A percentile compares a stretch with the other conserved stretches of the same genome.
These are phyloP conservation scores for Dactylellina sp. DNA, from an alignment of 2,329 filamentous ascomycete genomes.

Conservation along the genomic window DNA sequence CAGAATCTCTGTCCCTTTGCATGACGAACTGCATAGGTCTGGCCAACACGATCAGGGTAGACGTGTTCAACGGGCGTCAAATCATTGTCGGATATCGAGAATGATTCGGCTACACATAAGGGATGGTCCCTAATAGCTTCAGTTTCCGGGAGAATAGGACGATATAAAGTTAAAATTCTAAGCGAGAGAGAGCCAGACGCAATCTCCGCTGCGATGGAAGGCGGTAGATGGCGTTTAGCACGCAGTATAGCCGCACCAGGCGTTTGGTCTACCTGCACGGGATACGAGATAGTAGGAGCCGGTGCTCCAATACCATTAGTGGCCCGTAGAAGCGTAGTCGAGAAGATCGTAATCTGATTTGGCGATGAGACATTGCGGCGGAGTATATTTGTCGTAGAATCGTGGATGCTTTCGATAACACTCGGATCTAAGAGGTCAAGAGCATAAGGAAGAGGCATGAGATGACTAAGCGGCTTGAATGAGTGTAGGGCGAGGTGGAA, in stretches of 20 bases:
- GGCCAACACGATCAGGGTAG: conserved; percentile 25
- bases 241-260: conserved; percentile 21
- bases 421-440: conserved; percentile 23
- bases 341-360: conserved; percentile 34
- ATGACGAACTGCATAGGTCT: conserved; percentile 32
- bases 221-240: conserved; percentile 29
- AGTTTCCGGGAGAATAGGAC: conserved; percentile 16
- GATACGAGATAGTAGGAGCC: conserved; percentile 17
- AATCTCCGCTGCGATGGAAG: conserved; percentile 3
- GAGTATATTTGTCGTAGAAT: conserved; percentile 10
- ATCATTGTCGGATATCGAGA: conserved; percentile 27
- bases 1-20: conserved; percentile 24
- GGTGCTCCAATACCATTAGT: conserved; percentile 12
- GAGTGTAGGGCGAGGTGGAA: conserved; percentile 50
- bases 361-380: conserved; percentile 23
- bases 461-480: conserved; percentile 39
- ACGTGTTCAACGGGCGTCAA: conserved; percentile 36
- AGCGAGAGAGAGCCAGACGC: conserved; percentile 26
- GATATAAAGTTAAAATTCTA: conserved; percentile 33
- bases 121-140: conserved; percentile 29
- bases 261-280: conserved; percentile 33
- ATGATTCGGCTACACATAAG: conserved; percentile 23
- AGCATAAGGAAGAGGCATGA: conserved; percentile 21
- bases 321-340: conserved; percentile 27
- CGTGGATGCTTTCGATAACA: background rate